These are phyloP conservation scores for Cenchrus purpureus DNA, from an alignment of 176 grass and related monocot genomes.

Conservation along the genomic window DNA sequence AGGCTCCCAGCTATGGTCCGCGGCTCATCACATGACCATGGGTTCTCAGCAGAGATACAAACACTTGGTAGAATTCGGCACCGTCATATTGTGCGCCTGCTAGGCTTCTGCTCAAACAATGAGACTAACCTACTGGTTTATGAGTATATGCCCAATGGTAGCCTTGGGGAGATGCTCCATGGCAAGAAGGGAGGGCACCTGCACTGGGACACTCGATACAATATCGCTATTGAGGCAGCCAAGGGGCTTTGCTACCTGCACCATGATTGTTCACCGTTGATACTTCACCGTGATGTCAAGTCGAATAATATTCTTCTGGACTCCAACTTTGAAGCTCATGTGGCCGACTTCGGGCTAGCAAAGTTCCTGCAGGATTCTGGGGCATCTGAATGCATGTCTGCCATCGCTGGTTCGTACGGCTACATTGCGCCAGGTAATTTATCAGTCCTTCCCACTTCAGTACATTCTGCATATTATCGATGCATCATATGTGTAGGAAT, in stretches of 20 bases:
- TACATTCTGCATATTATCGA: not conserved
- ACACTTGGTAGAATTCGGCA: slow-evolving; percentile 95
- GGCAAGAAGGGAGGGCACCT: slow-evolving; percentile 88
- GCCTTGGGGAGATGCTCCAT: slow-evolving; percentile 93
- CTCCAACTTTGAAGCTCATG: slow-evolving; percentile 88
- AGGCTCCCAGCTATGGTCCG: slow-evolving; percentile 75
- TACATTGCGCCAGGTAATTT: slow-evolving; percentile 94
- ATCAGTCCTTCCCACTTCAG: not conserved
- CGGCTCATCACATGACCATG: slow-evolving; percentile 91
- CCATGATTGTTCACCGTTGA: slow-evolving; percentile 92
- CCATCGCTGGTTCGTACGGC: slow-evolving; percentile 92
- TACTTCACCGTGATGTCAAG: slow-evolving; percentile 96
- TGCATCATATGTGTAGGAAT: not conserved
- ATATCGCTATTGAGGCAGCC: slow-evolving; percentile 85
- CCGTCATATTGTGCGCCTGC: slow-evolving; percentile 88
- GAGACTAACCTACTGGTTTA: slow-evolving; percentile 96
- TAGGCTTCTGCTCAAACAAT: slow-evolving; percentile 95
- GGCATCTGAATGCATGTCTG: slow-evolving; percentile 94
- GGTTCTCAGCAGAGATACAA: slow-evolving; percentile 93
- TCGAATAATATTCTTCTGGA: slow-evolving; percentile 97
- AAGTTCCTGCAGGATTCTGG: slow-evolving; percentile 84
- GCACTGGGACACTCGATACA: slow-evolving; percentile 86
- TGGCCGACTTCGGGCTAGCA: slow-evolving; percentile 85
- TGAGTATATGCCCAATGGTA: slow-evolving; percentile 98
- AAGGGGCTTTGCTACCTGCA: slow-evolving; percentile 98